phyloP scores from a whole-genome alignment of 2,329 filamentous ascomycete genomes.

The Ophiostoma pallidulum region DNA sequence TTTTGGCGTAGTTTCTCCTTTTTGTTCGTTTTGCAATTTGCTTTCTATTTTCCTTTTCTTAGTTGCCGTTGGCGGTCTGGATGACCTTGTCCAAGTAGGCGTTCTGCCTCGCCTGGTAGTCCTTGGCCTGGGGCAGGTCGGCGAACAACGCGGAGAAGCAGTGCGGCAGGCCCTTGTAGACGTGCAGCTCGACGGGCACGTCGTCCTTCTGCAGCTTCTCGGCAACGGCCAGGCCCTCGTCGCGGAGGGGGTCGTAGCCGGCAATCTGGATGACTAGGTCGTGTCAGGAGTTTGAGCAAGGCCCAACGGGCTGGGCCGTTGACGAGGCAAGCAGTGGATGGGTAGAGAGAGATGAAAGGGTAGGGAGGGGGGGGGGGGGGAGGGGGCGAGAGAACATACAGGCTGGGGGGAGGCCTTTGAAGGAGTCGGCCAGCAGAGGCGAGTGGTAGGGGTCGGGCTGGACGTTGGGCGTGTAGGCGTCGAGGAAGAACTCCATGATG shows the following conservation, averaged over 20 bases:
- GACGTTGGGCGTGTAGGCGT: slow-evolving; percentile 24
- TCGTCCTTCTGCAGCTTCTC: slow-evolving; percentile 26
- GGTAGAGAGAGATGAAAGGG: slow-evolving; percentile 13
- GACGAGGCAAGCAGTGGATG: slow-evolving; percentile 25
- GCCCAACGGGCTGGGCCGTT: too few relatives aligned
- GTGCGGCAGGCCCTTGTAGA: slow-evolving; percentile 28
- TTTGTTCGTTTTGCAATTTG: too few relatives aligned
- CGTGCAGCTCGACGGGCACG: slow-evolving; percentile 24
- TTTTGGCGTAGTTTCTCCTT: too few relatives aligned
- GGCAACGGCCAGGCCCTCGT: slow-evolving; percentile 30
- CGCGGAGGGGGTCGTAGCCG: slow-evolving; percentile 28
- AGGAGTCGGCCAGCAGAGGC: slow-evolving; percentile 25
- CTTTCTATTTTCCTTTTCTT: neutral
- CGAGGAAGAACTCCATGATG: slow-evolving; percentile 27
- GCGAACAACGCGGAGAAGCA: slow-evolving; percentile 21
- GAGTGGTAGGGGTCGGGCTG: slow-evolving; percentile 23
- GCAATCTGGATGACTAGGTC: slow-evolving; percentile 27
- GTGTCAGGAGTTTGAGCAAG: neutral
- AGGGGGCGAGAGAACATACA: slow-evolving; percentile 21
- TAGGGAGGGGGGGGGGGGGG: neutral
- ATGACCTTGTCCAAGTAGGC: slow-evolving; percentile 7
- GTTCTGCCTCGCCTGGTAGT: slow-evolving; percentile 5
- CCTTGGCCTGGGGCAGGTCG: slow-evolving; percentile 9
- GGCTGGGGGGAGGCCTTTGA: slow-evolving; percentile 25
- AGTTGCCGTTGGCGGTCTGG: neutral